phyloP scores from a whole-genome alignment of 371 early-diverging fungal genomes.

The Blakeslea trispora region DNA sequence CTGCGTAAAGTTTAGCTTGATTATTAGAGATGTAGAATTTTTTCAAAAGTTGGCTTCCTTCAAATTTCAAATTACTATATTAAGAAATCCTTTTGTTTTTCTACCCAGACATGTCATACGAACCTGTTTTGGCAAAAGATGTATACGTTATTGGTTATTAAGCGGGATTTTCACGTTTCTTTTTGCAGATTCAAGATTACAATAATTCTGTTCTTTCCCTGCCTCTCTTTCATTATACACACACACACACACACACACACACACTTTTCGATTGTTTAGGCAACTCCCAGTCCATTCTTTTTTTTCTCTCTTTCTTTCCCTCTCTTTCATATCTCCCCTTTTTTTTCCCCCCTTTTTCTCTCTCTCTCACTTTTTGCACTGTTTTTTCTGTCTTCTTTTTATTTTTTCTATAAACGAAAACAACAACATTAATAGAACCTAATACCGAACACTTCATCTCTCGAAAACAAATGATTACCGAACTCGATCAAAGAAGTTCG shows the following conservation, averaged over 20 bases:
- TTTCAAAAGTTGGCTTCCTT: too few relatives aligned
- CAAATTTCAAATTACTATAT: too few relatives aligned
- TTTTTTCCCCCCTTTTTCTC: constrained; percentile 6
- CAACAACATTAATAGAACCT: too few relatives aligned
- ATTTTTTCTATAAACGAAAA: not conserved
- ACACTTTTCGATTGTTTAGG: not conserved
- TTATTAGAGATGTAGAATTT: too few relatives aligned
- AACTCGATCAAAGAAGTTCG: constrained; percentile 1
- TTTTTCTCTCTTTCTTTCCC: constrained; percentile 3
- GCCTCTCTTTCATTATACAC: not conserved
- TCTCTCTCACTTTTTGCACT: constrained; percentile 19
- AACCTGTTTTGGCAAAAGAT: too few relatives aligned
- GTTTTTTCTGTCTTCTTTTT: constrained; percentile 14
- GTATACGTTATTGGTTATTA: too few relatives aligned
- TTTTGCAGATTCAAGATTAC: not conserved
- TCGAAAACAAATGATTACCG: not conserved
- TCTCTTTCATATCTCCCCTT: constrained; percentile 2
- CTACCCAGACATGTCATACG: too few relatives aligned
- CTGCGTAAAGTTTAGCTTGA: too few relatives aligned
- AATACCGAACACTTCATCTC: not conserved
- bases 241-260: too few relatives aligned
- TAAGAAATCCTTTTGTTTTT: too few relatives aligned
- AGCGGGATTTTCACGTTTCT: not conserved
- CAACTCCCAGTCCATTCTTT: not conserved
- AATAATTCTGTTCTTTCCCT: not conserved